Conservation (phyloP, 805 yeast species). For the Barnettozyma pratensis region DNA sequence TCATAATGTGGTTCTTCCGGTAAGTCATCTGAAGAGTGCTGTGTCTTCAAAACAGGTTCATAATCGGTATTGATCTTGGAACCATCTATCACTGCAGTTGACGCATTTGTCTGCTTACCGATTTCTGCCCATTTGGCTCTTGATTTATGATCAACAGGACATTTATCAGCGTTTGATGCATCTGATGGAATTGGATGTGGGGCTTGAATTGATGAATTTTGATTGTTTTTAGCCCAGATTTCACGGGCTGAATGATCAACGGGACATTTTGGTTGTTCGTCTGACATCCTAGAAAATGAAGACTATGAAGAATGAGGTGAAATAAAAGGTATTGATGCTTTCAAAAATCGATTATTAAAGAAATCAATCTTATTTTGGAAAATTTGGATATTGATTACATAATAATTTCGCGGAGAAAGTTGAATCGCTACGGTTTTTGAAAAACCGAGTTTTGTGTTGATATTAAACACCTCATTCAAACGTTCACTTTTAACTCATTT, state of each 20-base stretch:
- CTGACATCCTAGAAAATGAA: constrained; percentile 2
- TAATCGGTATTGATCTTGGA: constrained; percentile 13
- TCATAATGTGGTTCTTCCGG: constrained; percentile 29
- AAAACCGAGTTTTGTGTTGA: no score
- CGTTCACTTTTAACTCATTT: no score
- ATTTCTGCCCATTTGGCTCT: constrained; percentile 52
- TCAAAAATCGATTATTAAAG: no score
- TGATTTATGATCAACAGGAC: constrained; percentile 69
- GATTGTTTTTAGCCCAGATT: constrained; percentile 4
- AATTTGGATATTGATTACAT: no score
- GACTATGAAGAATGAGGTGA: neutral
- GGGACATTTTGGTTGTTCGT: constrained; percentile 38
- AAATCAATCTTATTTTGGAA: no score
- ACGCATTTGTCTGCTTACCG: constrained; percentile 17
- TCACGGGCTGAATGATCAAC: constrained; percentile 40
- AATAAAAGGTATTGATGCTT: no score
- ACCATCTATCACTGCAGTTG: constrained; percentile 18
- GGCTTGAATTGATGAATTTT: constrained; percentile 1
- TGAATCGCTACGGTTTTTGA: no score
- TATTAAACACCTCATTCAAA: no score
- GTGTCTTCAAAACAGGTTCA: constrained; percentile 11
- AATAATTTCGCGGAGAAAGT: no score
- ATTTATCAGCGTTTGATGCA: constrained; percentile 30
- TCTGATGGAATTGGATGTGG: constrained; percentile 18
- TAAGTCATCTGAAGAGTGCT: constrained; percentile 43